Evolutionary conservation across 352 stramenopile genomes (phyloP), one percentile per base, ranked within the genome.

Genomic region (Aphanomyces euteiches): DNA sequence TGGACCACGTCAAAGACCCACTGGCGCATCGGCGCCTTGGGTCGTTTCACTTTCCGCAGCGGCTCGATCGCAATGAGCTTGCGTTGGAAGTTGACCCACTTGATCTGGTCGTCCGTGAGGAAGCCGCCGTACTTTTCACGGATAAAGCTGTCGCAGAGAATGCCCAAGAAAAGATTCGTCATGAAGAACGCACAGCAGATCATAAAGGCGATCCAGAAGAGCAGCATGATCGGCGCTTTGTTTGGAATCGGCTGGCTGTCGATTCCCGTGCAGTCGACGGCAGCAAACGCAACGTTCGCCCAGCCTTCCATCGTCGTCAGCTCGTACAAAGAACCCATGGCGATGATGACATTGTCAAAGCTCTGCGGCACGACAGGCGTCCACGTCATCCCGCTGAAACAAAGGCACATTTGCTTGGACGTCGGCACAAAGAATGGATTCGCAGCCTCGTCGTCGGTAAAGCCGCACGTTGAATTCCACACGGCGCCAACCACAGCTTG

Each of bases 141-240:
- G 56, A 96, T 96, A 69, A 98, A 98, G 63, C 97, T 97, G 66
- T 98, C 92, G 56, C 97, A 96, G 68, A 98, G 96, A 7, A 98
- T 89, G 7, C 93, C 93, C 0, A 97, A 86, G 66, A 98, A 98
- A 0, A 98, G 77, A 45, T 98, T 97, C 36, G 98, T 88, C 4
- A 97, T 87, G 61, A 98, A 97, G 68, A 97, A 98, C 59, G 89
- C 89, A 15, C 93, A 88, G 21, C 98, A 74, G 66, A 98, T 80
- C 41, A 98, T 95, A 75, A 97, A 98, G 10, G 80, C 59, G 43
- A 97, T 78, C 65, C 96, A 98, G 74, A 97, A 97, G 36, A 94
- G 74, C 3, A 79, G 73, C 87, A 89, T 96, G 6, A 78, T 40
- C 60, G 82, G 74, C 40, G 91, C 92, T 72, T 90, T 81, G 76